Percentiles rank a stretch among this genome's conserved stretches.
Evolutionary conservation across 768 basidiomycete species (phyloP).

Genomic region (Boletus pseudo-olivaceus): DNA sequence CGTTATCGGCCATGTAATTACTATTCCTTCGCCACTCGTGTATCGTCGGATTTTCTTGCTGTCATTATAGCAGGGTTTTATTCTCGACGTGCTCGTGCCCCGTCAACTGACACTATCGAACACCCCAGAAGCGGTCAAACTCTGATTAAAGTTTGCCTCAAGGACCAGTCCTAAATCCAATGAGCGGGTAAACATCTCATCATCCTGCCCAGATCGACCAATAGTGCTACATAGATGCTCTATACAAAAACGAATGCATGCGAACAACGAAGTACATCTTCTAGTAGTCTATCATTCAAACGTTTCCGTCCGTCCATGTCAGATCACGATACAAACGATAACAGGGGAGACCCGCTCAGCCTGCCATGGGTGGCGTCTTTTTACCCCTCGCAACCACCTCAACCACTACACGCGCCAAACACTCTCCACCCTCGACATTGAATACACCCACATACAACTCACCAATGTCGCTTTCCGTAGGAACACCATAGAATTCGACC

Average conservation of each 20-base stretch:
- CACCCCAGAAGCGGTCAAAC: background rate
- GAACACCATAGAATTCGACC: slow-evolving; percentile 56
- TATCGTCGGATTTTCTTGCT: slow-evolving; percentile 14
- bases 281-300: slow-evolving; percentile 7
- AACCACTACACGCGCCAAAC: slow-evolving; percentile 52
- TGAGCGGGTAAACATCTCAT: background rate
- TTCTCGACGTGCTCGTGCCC: background rate
- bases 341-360: slow-evolving; percentile 26
- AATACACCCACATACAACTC: slow-evolving; percentile 55
- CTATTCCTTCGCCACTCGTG: slow-evolving; percentile 14
- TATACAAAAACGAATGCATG: slow-evolving; percentile 22
- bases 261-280: slow-evolving; percentile 13
- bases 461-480: slow-evolving; percentile 48
- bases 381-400: slow-evolving; percentile 46
- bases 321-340: slow-evolving; percentile 13
- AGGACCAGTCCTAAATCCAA: background rate
- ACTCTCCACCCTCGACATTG: slow-evolving; percentile 44
- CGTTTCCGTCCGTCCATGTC: background rate
- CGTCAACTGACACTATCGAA: background rate
- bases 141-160: background rate
- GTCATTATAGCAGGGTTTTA: background rate
- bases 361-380: slow-evolving; percentile 21
- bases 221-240: slow-evolving; percentile 5
- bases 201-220: background rate
- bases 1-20: slow-evolving; percentile 25